Conservation (phyloP, 2,329 filamentous ascomycete genomes). For the Phaeosphaeria sp. region DNA sequence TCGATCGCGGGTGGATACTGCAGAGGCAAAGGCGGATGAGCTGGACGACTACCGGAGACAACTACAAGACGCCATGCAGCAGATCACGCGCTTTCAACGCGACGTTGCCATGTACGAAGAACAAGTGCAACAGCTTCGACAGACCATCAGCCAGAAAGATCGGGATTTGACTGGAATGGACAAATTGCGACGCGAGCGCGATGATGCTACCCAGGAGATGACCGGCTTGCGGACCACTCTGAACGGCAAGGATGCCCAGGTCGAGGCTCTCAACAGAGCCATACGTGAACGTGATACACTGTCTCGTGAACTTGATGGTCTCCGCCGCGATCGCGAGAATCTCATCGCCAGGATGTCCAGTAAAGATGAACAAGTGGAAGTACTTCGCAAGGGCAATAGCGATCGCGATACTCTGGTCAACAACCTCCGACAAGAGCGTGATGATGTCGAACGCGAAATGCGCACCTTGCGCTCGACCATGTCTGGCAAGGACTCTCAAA, state of each 20-base stretch:
- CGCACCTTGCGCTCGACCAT: slow-evolving; percentile 33
- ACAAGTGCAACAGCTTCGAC: slow-evolving; percentile 41
- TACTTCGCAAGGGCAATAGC: slow-evolving; percentile 33
- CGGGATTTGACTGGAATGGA: slow-evolving; percentile 37
- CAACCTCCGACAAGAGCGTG: slow-evolving; percentile 37
- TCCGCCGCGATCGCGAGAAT: slow-evolving; percentile 42
- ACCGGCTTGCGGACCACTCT: slow-evolving; percentile 36
- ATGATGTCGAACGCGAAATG: slow-evolving; percentile 29
- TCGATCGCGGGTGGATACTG: slow-evolving; percentile 43
- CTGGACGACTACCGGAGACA: slow-evolving; percentile 46
- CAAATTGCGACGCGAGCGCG: slow-evolving; percentile 37
- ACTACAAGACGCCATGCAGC: slow-evolving; percentile 43
- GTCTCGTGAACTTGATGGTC: slow-evolving; percentile 34
- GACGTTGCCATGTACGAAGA: slow-evolving; percentile 39
- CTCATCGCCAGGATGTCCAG: slow-evolving; percentile 31
- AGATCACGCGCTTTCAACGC: slow-evolving; percentile 39
- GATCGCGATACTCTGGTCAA: slow-evolving; percentile 39
- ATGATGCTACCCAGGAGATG: slow-evolving; percentile 43
- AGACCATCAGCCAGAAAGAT: slow-evolving; percentile 37
- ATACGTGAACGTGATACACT: slow-evolving; percentile 37
- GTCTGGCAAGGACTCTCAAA: slow-evolving; percentile 41
- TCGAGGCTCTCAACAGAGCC: slow-evolving; percentile 39
- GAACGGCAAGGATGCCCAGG: slow-evolving; percentile 37
- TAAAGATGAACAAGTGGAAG: slow-evolving; percentile 41
- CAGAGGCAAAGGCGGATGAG: slow-evolving; percentile 44